These are phyloP conservation scores for Candida tropicalis DNA, from an alignment of 1,139 yeast species.

Conservation along the genomic window DNA sequence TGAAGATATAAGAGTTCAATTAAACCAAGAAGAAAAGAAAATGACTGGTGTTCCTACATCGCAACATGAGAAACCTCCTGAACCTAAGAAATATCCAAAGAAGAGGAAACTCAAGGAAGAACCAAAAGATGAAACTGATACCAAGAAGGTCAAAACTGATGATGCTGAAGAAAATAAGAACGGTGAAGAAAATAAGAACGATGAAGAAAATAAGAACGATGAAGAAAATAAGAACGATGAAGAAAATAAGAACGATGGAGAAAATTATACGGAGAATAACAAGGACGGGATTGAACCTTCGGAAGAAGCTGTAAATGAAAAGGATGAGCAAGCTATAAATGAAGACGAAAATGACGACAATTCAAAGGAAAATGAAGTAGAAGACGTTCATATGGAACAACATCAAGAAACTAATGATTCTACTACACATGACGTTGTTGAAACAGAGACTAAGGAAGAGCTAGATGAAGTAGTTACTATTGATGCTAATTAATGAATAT, in stretches of 20 bases:
- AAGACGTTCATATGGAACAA: background rate
- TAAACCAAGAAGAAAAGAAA: conserved; percentile 45
- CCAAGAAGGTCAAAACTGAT: conserved; percentile 19
- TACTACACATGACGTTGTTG: background rate
- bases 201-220: background rate
- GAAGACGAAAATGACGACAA: background rate
- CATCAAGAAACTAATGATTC: background rate
- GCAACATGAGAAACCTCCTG: conserved; percentile 16
- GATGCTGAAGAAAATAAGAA: background rate
- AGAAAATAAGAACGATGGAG: background rate
- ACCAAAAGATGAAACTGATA: conserved; percentile 17
- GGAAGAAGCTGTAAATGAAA: background rate
- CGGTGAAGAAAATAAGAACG: conserved; percentile 1
- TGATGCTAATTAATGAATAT: background rate
- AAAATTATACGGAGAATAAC: background rate
- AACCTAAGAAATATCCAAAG: conserved; percentile 21
- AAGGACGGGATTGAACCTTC: background rate
- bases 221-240: background rate
- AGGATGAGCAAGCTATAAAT: background rate
- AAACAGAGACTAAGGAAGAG: background rate
- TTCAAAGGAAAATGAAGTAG: background rate
- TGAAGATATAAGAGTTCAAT: conserved; percentile 46
- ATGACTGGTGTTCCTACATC: conserved; percentile 37
- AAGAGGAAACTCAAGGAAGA: conserved; percentile 37
- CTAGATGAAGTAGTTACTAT: background rate